Evolutionary conservation across 805 yeast genomes (phyloP), one percentile per base, ranked within the genome.

Genomic region (Candida odintsovae): DNA sequence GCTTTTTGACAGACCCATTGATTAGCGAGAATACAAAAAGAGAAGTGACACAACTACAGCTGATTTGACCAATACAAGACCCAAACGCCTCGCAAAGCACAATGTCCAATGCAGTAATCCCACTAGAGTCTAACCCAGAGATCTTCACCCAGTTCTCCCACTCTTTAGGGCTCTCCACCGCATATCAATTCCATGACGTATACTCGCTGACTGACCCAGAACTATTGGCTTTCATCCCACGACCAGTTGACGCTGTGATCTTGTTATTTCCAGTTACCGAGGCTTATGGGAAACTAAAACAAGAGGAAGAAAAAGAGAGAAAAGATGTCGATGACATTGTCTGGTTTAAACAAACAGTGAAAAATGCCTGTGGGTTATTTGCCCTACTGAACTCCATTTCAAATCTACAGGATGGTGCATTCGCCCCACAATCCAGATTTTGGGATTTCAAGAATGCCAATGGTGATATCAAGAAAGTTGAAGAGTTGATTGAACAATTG

Each of bases 291-390:
- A 49, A 56, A 15, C 71, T 77, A 46, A 68, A 83, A 40, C 43
- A 55, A 20, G 50, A 53, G 15, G 75, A 71, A 39, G 83, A 79
- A 47, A 43, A 50, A 4, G 33, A 44, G 1, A 31, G 43, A 25
- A 52, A 43, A 8, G n/a, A 16, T n/a, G 46, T 21, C 45, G 45
- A 7, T 50, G 67, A 56, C 7, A 69, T 81, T 15, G 53, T 74
- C n/a, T 94, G 98, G 97, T 79, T 82, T 56, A 80, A 79, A 54
- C 99, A 92, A 59, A 81, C 90, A 1, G 78, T 94, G 16, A 78
- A 77, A 51, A 92, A 92, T 62, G 95, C 95, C 0, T 92, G 99
- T 68, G 99, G 99, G 6, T 75, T 95, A 28, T 88, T 86, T 65
- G 98, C 96, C 0, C 63, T 94, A 40, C 67, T 92, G 20, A 97